These are phyloP conservation scores for Starmerella davenportii DNA, from an alignment of 805 yeast species.

Conservation along the genomic window DNA sequence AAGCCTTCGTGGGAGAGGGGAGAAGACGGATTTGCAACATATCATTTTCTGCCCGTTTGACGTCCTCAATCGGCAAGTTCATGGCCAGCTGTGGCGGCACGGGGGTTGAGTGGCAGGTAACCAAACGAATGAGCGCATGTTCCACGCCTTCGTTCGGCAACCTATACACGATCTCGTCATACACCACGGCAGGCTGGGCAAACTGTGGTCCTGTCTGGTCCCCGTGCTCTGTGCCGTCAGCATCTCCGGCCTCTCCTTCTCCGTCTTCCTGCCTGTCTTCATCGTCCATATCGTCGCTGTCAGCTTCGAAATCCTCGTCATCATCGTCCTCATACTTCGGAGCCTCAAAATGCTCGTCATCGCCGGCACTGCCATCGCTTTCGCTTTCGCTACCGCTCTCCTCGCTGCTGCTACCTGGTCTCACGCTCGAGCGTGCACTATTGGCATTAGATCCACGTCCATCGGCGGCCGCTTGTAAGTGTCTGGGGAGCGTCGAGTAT, in stretches of 20 bases:
- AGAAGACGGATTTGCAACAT: slow-evolving; percentile 16
- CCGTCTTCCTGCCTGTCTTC: slow-evolving; percentile 13
- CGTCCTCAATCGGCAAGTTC: slow-evolving; percentile 13
- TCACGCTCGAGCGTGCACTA: slow-evolving; percentile 1
- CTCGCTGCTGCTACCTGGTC: slow-evolving; percentile 2
- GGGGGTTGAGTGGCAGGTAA: slow-evolving; percentile 14
- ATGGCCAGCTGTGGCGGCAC: slow-evolving; percentile 12
- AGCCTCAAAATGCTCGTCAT: slow-evolving; percentile 16
- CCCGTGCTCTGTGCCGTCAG: not conserved
- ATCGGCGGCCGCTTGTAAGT: slow-evolving; percentile 9
- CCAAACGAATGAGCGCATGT: slow-evolving; percentile 16
- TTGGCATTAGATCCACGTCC: not conserved
- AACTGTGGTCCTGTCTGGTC: slow-evolving; percentile 7
- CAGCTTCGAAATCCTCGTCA: slow-evolving; percentile 19
- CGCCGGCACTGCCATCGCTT: not conserved
- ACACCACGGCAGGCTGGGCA: slow-evolving; percentile 14
- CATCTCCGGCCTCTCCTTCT: slow-evolving; percentile 4
- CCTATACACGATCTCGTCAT: slow-evolving; percentile 16
- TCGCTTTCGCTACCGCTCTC: not conserved
- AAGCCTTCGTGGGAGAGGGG: slow-evolving; percentile 14
- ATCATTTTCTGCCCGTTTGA: slow-evolving; percentile 15
- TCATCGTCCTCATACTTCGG: slow-evolving; percentile 16
- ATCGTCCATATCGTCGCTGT: slow-evolving; percentile 17
- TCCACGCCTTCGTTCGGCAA: slow-evolving; percentile 12
- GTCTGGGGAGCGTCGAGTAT: slow-evolving; percentile 12